Evolutionary conservation across 192 early-diverging fungal genomes (phyloP), one percentile per base, ranked within the genome.

Genomic region (Linnemannia elongata): DNA sequence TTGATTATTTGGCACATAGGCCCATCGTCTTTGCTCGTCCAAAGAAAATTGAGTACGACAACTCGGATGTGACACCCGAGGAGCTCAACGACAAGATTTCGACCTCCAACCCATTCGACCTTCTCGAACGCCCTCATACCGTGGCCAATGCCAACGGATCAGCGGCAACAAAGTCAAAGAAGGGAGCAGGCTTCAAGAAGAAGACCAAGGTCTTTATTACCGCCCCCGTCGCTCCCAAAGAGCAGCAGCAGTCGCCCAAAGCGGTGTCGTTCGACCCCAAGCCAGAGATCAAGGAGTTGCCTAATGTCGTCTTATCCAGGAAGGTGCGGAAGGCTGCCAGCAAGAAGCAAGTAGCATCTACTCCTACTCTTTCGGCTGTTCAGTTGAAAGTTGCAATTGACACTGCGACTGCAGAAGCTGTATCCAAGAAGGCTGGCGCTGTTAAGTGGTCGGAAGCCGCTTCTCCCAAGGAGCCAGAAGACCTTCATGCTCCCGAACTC

Each of bases 91-190:
- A 80, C 15, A 42, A 44, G 9, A 49, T 80, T 15, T n/a, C 72
- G 41, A 45, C 39, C 6, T 72, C 78, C 35, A 80, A 80, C 54
- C 78, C 78, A 20, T 80, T 80, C 44, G 57, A 74, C 45, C 45
- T 74, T 27, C 72, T 80, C 38, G 42, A 80, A 2, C 71, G 36
- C 60, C 6, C 38, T 36, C 17, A 45, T 30, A 18, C 54, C 41
- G 24, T 17, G 33, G 35, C 38, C 35, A 38, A 35, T 39, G 69
- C 69, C 69, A 41, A 36, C 20, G 69, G 30, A 63, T 33, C 39
- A 24, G 69, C 24, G 18, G 9, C 69, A 7, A 39, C 69, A 41
- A 63, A 30, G 60, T 3, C 60, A 9, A 63, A 63, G 27, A 63
- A 63, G 27, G 60, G 60, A 33, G 60, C 69, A 33, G n/a, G 18